Percentiles rank a stretch among this genome's conserved stretches.
Conservation (phyloP, 768 basidiomycete genomes). For the Pholiota conissans region DNA sequence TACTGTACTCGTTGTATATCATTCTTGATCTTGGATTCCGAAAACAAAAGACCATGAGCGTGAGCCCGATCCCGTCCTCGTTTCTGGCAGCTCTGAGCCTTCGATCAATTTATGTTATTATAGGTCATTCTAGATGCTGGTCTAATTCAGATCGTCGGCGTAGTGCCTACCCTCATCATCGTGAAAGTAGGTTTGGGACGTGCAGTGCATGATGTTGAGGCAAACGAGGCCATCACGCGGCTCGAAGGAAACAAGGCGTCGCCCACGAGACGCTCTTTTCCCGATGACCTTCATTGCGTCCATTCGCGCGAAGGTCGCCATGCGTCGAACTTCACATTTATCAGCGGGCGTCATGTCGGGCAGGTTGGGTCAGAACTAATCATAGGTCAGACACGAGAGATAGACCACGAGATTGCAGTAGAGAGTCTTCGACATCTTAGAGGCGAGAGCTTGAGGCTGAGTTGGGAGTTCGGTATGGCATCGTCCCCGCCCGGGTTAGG, state of each 20-base stretch:
- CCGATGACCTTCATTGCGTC: not conserved
- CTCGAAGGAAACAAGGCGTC: conserved; percentile 8
- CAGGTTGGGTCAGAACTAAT: too few species aligned
- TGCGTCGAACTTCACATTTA: conserved; percentile 7
- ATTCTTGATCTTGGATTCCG: conserved; percentile 28
- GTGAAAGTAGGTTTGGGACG: conserved; percentile 32
- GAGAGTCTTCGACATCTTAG: not conserved
- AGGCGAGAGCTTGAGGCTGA: not conserved
- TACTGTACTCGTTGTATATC: conserved; percentile 36
- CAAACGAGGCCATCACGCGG: conserved; percentile 15
- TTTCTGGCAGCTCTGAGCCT: not conserved
- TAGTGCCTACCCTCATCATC: conserved; percentile 36
- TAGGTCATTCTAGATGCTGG: conserved; percentile 24
- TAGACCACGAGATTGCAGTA: not conserved
- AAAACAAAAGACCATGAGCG: conserved; percentile 15
- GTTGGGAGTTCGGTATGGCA: not conserved
- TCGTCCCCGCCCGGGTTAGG: not conserved
- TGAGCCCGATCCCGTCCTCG: conserved; percentile 10
- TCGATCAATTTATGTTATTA: conserved; percentile 4
- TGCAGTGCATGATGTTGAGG: conserved; percentile 26
- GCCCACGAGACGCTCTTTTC: not conserved
- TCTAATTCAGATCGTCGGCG: conserved; percentile 32
- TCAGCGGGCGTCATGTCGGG: not conserved
- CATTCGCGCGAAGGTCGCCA: conserved; percentile 8
- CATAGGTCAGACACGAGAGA: not conserved